Base-by-base conservation (phyloP, 169 alveolate species). In the Plasmodium gonderi region DNA sequence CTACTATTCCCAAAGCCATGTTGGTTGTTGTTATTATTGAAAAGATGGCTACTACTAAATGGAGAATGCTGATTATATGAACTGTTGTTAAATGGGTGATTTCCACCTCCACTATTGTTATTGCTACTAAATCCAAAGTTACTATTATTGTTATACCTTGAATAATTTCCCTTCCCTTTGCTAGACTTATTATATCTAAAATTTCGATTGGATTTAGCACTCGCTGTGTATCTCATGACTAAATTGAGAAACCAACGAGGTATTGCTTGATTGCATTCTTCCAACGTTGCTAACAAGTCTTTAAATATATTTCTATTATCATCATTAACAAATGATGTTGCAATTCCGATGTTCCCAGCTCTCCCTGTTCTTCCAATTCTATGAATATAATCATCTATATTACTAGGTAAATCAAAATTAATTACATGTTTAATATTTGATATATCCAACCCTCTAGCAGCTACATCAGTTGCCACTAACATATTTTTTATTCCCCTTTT, bases 381-480 rank as follows among this genome's bases (percentile, higher is more conserved):
- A 95, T 98, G 99, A 42, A 99, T 98, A 95, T 99, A 99, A 85
- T 97, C 99, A 91, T 98, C 99, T 20, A 97, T 97, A 92, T 98
- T 98, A 75, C 97, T 96, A 14, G 99, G 99, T 49, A 98, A 96
- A 94, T 98, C 99, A 85, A 97, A 98, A 95, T 98, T 98, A 40
- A 99, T 97, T 23, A 98, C 99, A 79, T 96, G 98, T 36, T 97
- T 97, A 51, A 98, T 99, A 90, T 98, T 97, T 12, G 98, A 98
- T 68, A 99, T 98, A 92, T 99, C 99, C 29, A 99, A 93, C 0
- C 99, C 99, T 82, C 99, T 96, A 31, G 99, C 99, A 2, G 99
- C 99, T 23, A 99, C 99, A 93, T 99, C 99, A 2, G 99, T 98
- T 29, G 99, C 99, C 5, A 99, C 99, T 80, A 99, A 95, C 65